phyloP scores from a whole-genome alignment of 495 filamentous ascomycete species.

The Emericellopsis terricola region DNA sequence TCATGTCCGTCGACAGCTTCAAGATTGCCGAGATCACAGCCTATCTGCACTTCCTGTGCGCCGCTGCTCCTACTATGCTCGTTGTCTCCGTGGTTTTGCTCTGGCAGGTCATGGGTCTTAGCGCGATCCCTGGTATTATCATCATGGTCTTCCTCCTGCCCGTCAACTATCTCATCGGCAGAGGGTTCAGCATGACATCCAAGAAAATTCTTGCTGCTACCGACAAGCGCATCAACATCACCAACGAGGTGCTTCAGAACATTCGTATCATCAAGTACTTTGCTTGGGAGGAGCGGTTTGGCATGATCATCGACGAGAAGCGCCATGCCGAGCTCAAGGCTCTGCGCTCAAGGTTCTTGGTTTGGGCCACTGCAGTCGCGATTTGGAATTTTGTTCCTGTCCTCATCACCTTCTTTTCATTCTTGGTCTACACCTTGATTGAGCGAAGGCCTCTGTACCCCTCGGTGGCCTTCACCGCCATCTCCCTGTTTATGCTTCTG shows the following conservation, averaged over 20 bases:
- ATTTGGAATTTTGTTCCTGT: slow-evolving; percentile 96
- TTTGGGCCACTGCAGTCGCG: slow-evolving; percentile 82
- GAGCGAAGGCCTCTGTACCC: slow-evolving; percentile 82
- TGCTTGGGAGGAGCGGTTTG: slow-evolving; percentile 91
- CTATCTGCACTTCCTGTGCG: slow-evolving; percentile 83
- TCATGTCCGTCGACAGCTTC: slow-evolving; percentile 99
- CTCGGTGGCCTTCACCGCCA: slow-evolving; percentile 87
- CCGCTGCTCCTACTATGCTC: slow-evolving; percentile 68
- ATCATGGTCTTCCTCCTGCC: slow-evolving; percentile 82
- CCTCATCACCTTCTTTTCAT: slow-evolving; percentile 88
- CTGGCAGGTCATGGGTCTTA: slow-evolving; percentile 77
- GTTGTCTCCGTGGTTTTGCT: slow-evolving; percentile 52
- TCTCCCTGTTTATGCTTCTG: slow-evolving; percentile 92
- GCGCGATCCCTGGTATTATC: slow-evolving; percentile 85
- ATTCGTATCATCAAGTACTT: slow-evolving; percentile 99
- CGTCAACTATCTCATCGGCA: slow-evolving; percentile 72
- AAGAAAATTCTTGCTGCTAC: slow-evolving; percentile 86
- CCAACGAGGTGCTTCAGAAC: slow-evolving; percentile 93
- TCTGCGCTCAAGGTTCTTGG: slow-evolving; percentile 64
- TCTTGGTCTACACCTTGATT: slow-evolving; percentile 79
- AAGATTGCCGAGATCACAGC: slow-evolving; percentile 88
- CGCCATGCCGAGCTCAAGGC: slow-evolving; percentile 59
- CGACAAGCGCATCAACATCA: slow-evolving; percentile 89
- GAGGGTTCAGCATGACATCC: slow-evolving; percentile 65
- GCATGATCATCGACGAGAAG: slow-evolving; percentile 74